A percentile compares a stretch with the other conserved stretches of the same genome.
These are phyloP conservation scores for Leccinum imitatum DNA, from an alignment of 768 basidiomycete genomes.

Conservation along the genomic window DNA sequence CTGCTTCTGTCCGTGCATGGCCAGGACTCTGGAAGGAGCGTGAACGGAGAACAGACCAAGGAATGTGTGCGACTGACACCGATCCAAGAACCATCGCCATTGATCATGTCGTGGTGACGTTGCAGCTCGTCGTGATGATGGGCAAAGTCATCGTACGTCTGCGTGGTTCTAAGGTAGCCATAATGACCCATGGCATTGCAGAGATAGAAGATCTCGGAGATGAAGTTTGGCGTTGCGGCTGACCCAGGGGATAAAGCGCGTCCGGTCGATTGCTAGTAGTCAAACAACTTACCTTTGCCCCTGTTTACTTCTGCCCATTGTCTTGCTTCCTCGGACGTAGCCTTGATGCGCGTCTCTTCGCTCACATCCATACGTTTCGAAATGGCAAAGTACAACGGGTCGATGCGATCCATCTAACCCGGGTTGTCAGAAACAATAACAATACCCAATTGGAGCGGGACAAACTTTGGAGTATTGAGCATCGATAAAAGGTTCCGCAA, in stretches of 20 bases:
- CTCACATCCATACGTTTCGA: slow-evolving; percentile 70
- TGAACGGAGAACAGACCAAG: neutral
- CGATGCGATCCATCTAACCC: slow-evolving; percentile 84
- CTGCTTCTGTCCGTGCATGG: slow-evolving; percentile 75
- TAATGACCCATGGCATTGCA: slow-evolving; percentile 86
- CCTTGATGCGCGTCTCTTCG: slow-evolving; percentile 94
- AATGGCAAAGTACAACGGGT: slow-evolving; percentile 74
- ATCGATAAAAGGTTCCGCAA: slow-evolving; percentile 96
- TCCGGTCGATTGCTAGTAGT: neutral
- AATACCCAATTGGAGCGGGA: slow-evolving; percentile 1
- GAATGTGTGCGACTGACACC: slow-evolving; percentile 50
- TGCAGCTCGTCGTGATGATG: slow-evolving; percentile 78
- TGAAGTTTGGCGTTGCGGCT: slow-evolving; percentile 84
- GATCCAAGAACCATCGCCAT: slow-evolving; percentile 80
- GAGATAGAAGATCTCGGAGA: slow-evolving; percentile 93
- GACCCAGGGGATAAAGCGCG: slow-evolving; percentile 8
- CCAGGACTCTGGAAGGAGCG: slow-evolving; percentile 53
- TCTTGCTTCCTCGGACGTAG: slow-evolving; percentile 82
- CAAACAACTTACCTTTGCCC: slow-evolving; percentile 40
- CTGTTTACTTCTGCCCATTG: slow-evolving; percentile 62
- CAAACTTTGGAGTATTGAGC: slow-evolving; percentile 80
- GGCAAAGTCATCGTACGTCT: slow-evolving; percentile 66
- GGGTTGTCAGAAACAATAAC: slow-evolving; percentile 5
- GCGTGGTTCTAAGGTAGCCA: slow-evolving; percentile 80
- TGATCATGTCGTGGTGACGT: slow-evolving; percentile 70